phyloP scores from a whole-genome alignment of 73 alveolate genomes.

The Paramecium pentaurelia region DNA sequence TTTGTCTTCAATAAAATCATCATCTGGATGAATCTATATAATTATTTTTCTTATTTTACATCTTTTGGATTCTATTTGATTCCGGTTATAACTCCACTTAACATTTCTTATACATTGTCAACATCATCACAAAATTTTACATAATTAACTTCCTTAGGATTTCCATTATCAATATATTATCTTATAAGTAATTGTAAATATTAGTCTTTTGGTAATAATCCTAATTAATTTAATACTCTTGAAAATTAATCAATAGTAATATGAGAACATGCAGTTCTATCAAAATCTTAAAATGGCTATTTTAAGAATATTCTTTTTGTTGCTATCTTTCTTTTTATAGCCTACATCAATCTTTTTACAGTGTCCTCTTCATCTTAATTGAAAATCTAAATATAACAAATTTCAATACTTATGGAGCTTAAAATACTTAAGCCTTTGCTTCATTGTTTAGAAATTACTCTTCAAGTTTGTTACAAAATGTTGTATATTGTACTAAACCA shows the following conservation, averaged over 20 bases:
- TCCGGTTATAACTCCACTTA: constrained; percentile 68
- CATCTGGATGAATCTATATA: constrained; percentile 25
- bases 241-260: constrained; percentile 80
- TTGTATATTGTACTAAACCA: constrained; percentile 71
- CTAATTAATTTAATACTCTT: constrained; percentile 78
- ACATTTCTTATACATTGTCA: constrained; percentile 85
- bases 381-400: constrained; percentile 53
- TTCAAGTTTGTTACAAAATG: constrained; percentile 71
- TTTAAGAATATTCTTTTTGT: constrained; percentile 77
- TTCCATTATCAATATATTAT: constrained; percentile 77
- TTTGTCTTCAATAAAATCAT: constrained; percentile 53
- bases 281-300: constrained; percentile 83
- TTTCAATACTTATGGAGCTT: constrained; percentile 56
- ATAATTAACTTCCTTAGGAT: constrained; percentile 80
- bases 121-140: constrained; percentile 84
- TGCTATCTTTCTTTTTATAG: constrained; percentile 62
- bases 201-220: constrained; percentile 74
- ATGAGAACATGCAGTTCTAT: constrained; percentile 81
- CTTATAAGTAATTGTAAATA: constrained; percentile 69
- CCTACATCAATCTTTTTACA: constrained; percentile 58
- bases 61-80: constrained; percentile 45
- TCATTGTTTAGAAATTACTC: constrained; percentile 62
- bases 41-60: neutral
- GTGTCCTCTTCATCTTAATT: constrained; percentile 65
- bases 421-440: constrained; percentile 54